Base-by-base conservation (phyloP, 352 stramenopile species). In the Phytopythium delawarense region DNA sequence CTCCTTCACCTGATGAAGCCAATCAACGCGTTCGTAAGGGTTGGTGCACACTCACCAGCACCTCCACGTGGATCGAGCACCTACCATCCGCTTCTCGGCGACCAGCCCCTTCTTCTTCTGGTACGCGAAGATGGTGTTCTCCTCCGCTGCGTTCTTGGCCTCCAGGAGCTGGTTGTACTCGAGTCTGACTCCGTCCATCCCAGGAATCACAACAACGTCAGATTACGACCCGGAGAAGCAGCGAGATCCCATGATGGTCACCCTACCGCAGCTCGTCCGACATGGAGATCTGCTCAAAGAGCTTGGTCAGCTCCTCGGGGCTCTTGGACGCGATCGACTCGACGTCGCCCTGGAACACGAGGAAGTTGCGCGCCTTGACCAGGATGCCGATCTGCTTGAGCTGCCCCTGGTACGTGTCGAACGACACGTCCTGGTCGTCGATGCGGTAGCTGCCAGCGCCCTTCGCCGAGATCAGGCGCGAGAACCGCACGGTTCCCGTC, bases 311-410 rank as follows among this genome's bases (percentile, higher is more conserved):
- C 64, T 99, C 91, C 11, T 96, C 87, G 0, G 97, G 96, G 58
- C 84, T 96, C 69, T 98, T 99, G 42, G 90, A 95, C 1, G 97
- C 96, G 59, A 99, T 97, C 30, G 84, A 96, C 74, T 99, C 97
- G 28, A 99, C 97, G 74, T 99, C 98, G 42, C 97, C 97, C 61
- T 99, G 98, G 75, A 99, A 99, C 7, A 99, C 97, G 9, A 99
- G 69, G 69, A 99, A 99, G 75, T 99, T 99, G n/a, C 97, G 83
- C 9, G 96, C 97, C 71, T 99, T 99, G 39, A 99, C 89, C 28
- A 99, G 77, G 28, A 99, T 97, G 6, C 97, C 97, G 67, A 99
- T 98, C 34, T 94, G 81, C 45, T 96, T 91, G 6, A 99, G 83
- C 54, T 89, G 84, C 11, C 76, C 70, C 75, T 99, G 91, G 68